Conservation (phyloP, 2,329 filamentous ascomycete species). For the Phoma sp. region DNA sequence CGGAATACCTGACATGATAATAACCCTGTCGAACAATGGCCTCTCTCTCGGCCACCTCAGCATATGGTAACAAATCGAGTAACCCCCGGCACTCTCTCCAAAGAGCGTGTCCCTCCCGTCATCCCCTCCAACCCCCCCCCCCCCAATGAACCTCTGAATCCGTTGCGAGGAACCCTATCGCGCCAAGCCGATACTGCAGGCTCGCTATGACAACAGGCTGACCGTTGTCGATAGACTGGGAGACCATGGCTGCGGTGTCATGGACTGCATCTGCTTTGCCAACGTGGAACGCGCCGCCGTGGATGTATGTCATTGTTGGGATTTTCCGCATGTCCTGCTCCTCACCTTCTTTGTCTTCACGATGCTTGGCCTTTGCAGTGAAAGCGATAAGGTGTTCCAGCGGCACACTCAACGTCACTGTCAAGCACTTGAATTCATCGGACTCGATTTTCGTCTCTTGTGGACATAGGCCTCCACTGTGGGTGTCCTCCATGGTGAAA, state of each 20-base stretch:
- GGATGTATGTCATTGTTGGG: constrained; percentile 61
- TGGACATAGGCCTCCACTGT: constrained; percentile 25
- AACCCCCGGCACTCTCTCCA: constrained; percentile 57
- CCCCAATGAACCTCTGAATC: constrained; percentile 44
- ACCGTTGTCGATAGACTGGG: constrained; percentile 29
- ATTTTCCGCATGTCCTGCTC: no score
- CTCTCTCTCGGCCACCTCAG: constrained; percentile 19
- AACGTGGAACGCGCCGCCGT: constrained; percentile 59
- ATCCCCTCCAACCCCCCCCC: constrained; percentile 47
- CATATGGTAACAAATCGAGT: constrained; percentile 36
- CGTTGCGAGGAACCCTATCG: constrained; percentile 44
- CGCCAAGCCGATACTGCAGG: constrained; percentile 39
- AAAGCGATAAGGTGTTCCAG: constrained; percentile 2
- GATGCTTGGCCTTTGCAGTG: not conserved
- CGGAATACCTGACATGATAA: constrained; percentile 32
- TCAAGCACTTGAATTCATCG: constrained; percentile 29
- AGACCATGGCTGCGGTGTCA: constrained; percentile 32
- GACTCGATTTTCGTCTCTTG: not conserved
- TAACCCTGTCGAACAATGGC: constrained; percentile 29
- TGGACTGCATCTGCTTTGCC: constrained; percentile 42
- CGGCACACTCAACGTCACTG: constrained; percentile 33
- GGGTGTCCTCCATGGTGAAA: constrained; percentile 6
- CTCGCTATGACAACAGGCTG: constrained; percentile 25
- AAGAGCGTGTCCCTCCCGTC: constrained; percentile 42
- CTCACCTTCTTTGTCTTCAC: no score